Percentiles rank a stretch among this genome's conserved stretches.
phyloP scores from a whole-genome alignment of 306 rosid genomes.

The Leucaena leucocephala region DNA sequence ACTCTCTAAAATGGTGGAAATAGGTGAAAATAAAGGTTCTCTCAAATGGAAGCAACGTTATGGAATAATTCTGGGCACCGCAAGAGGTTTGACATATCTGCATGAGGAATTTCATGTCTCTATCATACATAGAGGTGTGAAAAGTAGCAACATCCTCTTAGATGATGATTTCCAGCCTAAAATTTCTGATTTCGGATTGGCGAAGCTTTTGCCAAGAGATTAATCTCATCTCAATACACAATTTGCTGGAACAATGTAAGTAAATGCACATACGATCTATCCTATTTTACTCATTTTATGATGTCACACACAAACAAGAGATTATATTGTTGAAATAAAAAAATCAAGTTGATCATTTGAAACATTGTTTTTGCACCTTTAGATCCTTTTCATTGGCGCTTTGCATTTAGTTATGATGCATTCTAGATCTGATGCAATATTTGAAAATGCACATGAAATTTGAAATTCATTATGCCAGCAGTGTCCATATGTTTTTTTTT shows the following conservation, averaged over 20 bases:
- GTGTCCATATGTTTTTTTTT: not conserved
- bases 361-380: not conserved
- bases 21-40: not conserved
- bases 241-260: constrained; percentile 2
- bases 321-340: not conserved
- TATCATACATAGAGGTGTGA: not conserved
- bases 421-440: not conserved
- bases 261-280: not conserved
- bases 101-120: not conserved
- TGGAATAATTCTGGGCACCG: not conserved
- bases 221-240: not conserved
- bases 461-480: not conserved
- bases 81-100: not conserved
- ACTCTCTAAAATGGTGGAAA: not conserved
- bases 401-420: not conserved
- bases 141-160: not conserved
- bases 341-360: not conserved
- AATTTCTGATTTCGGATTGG: not conserved
- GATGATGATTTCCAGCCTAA: not conserved
- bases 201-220: not conserved
- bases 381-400: not conserved
- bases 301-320: not conserved
- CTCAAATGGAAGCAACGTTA: not conserved
- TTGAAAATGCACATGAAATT: not conserved
- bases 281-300: not conserved